Conservation (phyloP, 345 rosid species). For the Viola odorata region DNA sequence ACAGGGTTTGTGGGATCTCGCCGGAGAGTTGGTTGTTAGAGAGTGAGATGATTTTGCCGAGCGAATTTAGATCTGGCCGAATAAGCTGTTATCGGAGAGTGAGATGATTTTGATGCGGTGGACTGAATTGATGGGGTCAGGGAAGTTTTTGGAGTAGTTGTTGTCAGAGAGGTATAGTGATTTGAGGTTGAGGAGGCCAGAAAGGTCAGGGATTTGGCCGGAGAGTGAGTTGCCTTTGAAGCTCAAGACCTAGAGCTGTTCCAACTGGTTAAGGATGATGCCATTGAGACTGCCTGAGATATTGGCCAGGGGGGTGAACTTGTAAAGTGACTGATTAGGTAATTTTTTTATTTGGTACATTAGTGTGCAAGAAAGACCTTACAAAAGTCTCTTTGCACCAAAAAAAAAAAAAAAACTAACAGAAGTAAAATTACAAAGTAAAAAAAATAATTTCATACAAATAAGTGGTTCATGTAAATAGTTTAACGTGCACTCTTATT, state of each 20-base stretch:
- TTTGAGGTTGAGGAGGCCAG: conserved; percentile 71
- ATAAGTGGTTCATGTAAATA: too few relatives aligned
- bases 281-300: conserved; percentile 59
- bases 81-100: conserved; percentile 53
- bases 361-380: too few relatives aligned
- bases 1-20: conserved; percentile 55
- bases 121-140: conserved; percentile 49
- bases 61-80: conserved; percentile 52
- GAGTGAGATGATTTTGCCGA: conserved; percentile 71
- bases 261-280: conserved; percentile 48
- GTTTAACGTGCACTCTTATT: too few relatives aligned
- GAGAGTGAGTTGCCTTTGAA: conserved; percentile 79
- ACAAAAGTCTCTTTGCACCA: too few relatives aligned
- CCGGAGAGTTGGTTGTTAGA: conserved; percentile 74
- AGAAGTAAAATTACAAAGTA: too few relatives aligned
- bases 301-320: conserved; percentile 13
- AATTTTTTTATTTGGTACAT: too few relatives aligned
- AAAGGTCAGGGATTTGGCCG: conserved; percentile 62
- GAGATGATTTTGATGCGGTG: conserved; percentile 72
- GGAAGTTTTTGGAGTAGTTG: conserved; percentile 69
- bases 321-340: too few relatives aligned
- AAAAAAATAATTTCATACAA: too few relatives aligned
- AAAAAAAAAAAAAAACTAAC: too few relatives aligned
- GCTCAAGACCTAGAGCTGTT: conserved; percentile 83
- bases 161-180: conserved; percentile 61